Evolutionary conservation across 306 rosid genomes (phyloP).

Genomic region (Senna tora): DNA sequence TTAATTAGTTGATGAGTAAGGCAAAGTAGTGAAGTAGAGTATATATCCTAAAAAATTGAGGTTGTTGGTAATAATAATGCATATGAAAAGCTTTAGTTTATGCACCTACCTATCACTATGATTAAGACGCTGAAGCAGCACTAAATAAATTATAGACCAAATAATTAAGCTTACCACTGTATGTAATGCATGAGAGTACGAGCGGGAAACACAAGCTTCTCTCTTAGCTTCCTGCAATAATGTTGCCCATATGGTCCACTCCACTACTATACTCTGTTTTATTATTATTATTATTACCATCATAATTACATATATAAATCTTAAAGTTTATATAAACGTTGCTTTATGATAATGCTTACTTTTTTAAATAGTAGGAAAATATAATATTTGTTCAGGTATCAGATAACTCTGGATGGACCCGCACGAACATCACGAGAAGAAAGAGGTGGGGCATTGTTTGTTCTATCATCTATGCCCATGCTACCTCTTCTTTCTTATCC

Average conservation of each 20-base stretch:
- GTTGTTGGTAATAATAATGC: background rate
- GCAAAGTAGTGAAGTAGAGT: background rate
- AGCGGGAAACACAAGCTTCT: conserved; percentile 39
- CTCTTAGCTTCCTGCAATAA: conserved; percentile 38
- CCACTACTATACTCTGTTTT: no score
- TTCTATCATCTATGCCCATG: no score
- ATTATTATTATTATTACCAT: no score
- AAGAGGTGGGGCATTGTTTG: background rate
- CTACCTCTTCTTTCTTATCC: no score
- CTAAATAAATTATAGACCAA: conserved; percentile 1
- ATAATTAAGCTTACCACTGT: no score
- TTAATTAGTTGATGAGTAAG: no score
- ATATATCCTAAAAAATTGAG: background rate
- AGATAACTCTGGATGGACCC: background rate
- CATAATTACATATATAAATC: no score
- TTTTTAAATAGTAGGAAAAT: no score
- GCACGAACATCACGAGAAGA: conserved; percentile 12
- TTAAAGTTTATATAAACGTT: no score
- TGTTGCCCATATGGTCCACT: background rate
- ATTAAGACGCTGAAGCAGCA: conserved; percentile 5
- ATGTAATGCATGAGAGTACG: background rate
- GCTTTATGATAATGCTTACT: no score
- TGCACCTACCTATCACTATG: background rate
- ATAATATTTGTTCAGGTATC: no score
- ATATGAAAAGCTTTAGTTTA: background rate